Base-by-base conservation (phyloP, 2,329 filamentous ascomycete species). In the Sarocladium kiliense region DNA sequence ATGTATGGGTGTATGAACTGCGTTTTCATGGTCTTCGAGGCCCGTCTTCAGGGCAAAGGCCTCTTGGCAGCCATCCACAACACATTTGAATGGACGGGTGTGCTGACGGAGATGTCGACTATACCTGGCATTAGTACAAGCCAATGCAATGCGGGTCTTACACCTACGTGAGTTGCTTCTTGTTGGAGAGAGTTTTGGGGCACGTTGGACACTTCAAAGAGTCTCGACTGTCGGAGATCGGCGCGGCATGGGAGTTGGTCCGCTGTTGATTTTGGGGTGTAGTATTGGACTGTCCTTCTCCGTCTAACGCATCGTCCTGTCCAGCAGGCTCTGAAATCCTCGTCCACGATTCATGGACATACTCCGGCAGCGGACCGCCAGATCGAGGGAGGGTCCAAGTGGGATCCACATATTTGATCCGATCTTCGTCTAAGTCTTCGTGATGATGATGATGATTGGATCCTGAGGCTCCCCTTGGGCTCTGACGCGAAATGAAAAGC, bases 331-430 rank as follows among this genome's bases (percentile, higher is more conserved):
- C 51, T 6, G 49, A 19, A 25, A 53, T 34, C 25, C 32, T 11
- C 3, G 53, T 53, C 49, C 54, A 44, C 16, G 32, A 16, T 26
- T 54, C 51, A 32, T 53, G 42, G 4, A 58, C 56, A 56, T 58
- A 56, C 34, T 59, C 57, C 39, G 39, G 54, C 9, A 60, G 54
- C 11, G 60, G 60, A 44, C 60, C 60, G 39, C 51, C 53, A 55
- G 41, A 47, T 34, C 60, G 55, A 54, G 47, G 27, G 39, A 54
- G 37, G 12, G 51, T 26, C 57, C 59, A 61, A 23, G 12, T 19
- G 26, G 58, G 60, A 54, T 56, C 45, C 25, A 62, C 54, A 49
- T 41, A 53, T 19, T 50, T 27, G 42, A 58, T 37, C 27, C 36
- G 39, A n/a, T 50, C 14, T 36, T 37, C 30, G 32, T 53, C n/a